Evolutionary conservation across 2,329 filamentous ascomycete genomes (phyloP), one percentile per base, ranked within the genome.

Genomic region (Xylaria sp.): DNA sequence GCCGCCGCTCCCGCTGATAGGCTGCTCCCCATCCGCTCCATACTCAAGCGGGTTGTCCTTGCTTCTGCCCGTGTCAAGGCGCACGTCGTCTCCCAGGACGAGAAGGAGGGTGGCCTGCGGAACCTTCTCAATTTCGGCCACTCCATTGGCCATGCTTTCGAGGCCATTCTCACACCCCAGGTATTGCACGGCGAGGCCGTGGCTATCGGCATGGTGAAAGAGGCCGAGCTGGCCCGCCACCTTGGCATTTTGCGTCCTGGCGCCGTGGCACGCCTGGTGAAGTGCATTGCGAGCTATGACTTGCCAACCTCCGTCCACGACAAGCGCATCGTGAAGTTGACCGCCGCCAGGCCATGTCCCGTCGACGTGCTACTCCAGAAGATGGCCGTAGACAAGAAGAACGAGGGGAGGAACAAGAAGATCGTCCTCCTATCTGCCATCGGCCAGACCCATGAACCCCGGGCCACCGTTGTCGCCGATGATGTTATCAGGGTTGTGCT

Each of bases 331-430:
- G 82, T 88, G 40, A 90, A 88, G 66, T 77, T 94, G 57, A 92
- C 91, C 4, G 92, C 91, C 1, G 90, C 89, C 48, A 97, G 96
- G 74, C 81, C 85, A 61, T 99, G 94, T 70, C 88, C 90, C 0
- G 90, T 97, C 2, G 90, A 97, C 63, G 83, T 89, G 34, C 75
- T 99, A 47, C 81, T 99, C 52, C 82, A 88, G 62, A 96, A 96
- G 71, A 99, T 99, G 94, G 92, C 89, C 0, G 89, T 99, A 7
- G 94, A 99, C 75, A 99, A 99, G 82, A 99, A 99, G 79, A 99
- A 99, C 62, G 90, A 96, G 41, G 94, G 94, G 1, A 84, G 84
- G 54, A 92, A 93, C 73, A 99, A 99, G 80, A 97, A 96, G 75
- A 89, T 99, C 59, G 93, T 97, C 6, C 82, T 99, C 7, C 80